A percentile compares a stretch with the other conserved stretches of the same genome.
phyloP scores from a whole-genome alignment of 345 rosid species.

The Lepidium didymum region DNA sequence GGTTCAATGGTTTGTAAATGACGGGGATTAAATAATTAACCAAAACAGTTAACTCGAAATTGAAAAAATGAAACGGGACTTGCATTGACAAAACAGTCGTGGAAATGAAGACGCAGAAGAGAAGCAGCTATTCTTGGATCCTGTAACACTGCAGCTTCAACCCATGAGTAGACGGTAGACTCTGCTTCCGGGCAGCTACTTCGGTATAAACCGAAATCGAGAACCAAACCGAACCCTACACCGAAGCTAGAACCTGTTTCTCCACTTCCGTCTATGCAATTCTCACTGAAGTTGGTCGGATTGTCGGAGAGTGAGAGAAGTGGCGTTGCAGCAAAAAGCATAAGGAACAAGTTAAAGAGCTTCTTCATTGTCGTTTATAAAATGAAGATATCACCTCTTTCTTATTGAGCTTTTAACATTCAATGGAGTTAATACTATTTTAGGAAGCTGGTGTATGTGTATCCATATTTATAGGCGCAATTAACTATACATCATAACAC shows the following conservation, averaged over 20 bases:
- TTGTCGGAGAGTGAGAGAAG: slow-evolving; percentile 17
- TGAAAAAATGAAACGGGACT: slow-evolving; percentile 7
- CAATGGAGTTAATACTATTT: slow-evolving; percentile 19
- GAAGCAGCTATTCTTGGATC: slow-evolving; percentile 81
- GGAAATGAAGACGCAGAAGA: slow-evolving; percentile 73
- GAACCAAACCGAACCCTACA: slow-evolving; percentile 31
- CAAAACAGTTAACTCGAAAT: neutral
- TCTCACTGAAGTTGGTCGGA: slow-evolving; percentile 31
- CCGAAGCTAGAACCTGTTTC: slow-evolving; percentile 30
- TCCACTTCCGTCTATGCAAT: slow-evolving; percentile 37
- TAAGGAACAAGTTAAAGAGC: slow-evolving; percentile 12
- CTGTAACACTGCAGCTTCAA: slow-evolving; percentile 44
- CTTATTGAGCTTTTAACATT: slow-evolving; percentile 1
- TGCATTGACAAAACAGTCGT: slow-evolving; percentile 78
- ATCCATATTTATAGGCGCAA: slow-evolving; percentile 28
- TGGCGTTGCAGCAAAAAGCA: slow-evolving; percentile 7
- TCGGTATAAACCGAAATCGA: slow-evolving; percentile 44
- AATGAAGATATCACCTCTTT: neutral
- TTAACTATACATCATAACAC: neutral
- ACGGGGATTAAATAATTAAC: neutral
- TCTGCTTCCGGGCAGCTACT: slow-evolving; percentile 65
- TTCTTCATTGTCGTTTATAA: slow-evolving; percentile 15
- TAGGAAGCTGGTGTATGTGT: slow-evolving; percentile 9
- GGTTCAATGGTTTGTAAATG: neutral
- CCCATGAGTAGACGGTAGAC: slow-evolving; percentile 52